phyloP scores from a whole-genome alignment of 2,329 filamentous ascomycete species.

The Calonectria henricotiae region DNA sequence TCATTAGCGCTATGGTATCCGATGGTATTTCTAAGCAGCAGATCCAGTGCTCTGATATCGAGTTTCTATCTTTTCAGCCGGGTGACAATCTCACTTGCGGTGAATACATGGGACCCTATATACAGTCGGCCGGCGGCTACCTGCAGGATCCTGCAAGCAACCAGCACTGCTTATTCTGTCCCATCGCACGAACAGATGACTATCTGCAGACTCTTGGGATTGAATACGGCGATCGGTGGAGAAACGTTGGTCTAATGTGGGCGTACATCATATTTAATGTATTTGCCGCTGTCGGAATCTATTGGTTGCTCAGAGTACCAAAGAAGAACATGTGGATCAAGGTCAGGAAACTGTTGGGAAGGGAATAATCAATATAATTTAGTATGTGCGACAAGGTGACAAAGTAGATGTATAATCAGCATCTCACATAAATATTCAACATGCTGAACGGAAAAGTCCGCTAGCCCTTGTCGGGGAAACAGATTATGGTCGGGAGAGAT shows the following conservation, averaged over 20 bases:
- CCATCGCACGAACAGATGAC: conserved; percentile 55
- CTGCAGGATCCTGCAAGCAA: conserved; percentile 63
- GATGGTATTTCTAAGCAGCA: conserved; percentile 42
- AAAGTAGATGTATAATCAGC: too few species aligned
- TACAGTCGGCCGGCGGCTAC: conserved; percentile 63
- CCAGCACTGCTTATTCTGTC: conserved; percentile 63
- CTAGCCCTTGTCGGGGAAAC: too few species aligned
- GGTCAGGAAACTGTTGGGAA: conserved; percentile 15
- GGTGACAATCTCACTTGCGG: conserved; percentile 66
- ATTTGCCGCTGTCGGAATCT: conserved; percentile 62
- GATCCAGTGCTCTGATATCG: conserved; percentile 41
- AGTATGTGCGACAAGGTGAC: too few species aligned
- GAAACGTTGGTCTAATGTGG: conserved; percentile 71
- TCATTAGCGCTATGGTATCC: conserved; percentile 73
- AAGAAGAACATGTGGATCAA: conserved; percentile 39
- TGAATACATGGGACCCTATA: conserved; percentile 65
- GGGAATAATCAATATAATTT: neutral
- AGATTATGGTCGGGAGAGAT: neutral
- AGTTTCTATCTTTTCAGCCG: conserved; percentile 73
- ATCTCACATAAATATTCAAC: too few species aligned
- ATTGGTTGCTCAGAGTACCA: conserved; percentile 60
- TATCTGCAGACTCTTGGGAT: conserved; percentile 60
- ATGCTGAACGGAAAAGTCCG: too few species aligned
- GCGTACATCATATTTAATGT: conserved; percentile 68
- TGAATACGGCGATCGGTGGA: conserved; percentile 66